Evolutionary conservation across 1,284 basidiomycete genomes (phyloP).

Genomic region (Malassezia brasiliensis): DNA sequence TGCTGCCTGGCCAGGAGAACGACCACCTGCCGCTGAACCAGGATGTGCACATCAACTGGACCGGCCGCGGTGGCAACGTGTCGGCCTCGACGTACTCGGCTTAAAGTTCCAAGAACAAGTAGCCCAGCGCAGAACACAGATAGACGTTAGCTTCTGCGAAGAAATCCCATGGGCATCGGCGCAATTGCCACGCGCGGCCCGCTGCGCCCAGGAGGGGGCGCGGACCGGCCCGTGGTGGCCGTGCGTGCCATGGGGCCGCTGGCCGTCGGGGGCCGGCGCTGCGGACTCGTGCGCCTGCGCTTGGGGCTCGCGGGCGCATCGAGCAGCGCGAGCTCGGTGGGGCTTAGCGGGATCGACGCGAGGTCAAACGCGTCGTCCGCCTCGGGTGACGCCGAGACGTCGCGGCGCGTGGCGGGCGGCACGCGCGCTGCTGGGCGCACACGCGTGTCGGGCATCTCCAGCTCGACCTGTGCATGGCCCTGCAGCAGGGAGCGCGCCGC

Average conservation of each 20-base stretch:
- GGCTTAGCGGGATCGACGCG: slow-evolving; percentile 11
- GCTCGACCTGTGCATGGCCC: not conserved
- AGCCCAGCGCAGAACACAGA: slow-evolving; percentile 24
- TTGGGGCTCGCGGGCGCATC: not conserved
- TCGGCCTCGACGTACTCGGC: slow-evolving; percentile 84
- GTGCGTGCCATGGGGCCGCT: no score
- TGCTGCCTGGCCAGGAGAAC: slow-evolving; percentile 39
- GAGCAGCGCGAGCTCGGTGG: not conserved
- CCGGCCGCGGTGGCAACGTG: slow-evolving; percentile 83
- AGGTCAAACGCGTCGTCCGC: slow-evolving; percentile 12
- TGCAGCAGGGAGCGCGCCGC: slow-evolving; percentile 1
- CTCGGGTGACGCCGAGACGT: not conserved
- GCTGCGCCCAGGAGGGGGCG: no score
- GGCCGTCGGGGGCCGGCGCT: no score
- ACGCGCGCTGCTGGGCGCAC: not conserved
- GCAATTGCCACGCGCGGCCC: slow-evolving; percentile 1
- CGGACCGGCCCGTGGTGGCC: no score
- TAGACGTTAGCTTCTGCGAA: slow-evolving; percentile 24
- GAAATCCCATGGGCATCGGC: slow-evolving; percentile 11
- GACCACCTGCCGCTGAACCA: slow-evolving; percentile 59
- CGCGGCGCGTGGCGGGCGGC: not conserved
- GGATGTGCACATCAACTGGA: slow-evolving; percentile 63
- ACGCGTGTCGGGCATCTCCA: slow-evolving; percentile 8
- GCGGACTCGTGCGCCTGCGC: not conserved
- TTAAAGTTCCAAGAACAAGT: slow-evolving; percentile 50